Base-by-base conservation (phyloP, 805 yeast species). In the Candida parachauliodes region DNA sequence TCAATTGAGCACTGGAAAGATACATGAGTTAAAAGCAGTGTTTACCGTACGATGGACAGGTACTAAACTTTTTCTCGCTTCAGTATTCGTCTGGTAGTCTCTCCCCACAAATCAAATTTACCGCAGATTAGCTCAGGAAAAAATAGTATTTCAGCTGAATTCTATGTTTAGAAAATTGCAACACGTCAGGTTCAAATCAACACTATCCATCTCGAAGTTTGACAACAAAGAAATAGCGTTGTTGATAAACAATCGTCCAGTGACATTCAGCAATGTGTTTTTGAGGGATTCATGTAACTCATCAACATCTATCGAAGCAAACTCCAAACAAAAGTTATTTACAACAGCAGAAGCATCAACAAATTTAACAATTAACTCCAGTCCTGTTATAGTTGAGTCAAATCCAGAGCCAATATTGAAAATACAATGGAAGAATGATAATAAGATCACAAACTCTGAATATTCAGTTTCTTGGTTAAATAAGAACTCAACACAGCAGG, bases 241-340 rank as follows among this genome's bases (percentile, higher is more conserved):
- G 1, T 32, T 31, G 4, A 40, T 62, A 20, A 39, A 46, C 15
- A 43, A 46, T 6, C 43, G 48, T 16, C 45, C 55, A 8, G 62
- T 70, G 20, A 55, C 64, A 20, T 75, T 63, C 54, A 71, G 63
- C 47, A 76, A 73, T 35, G 57, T 73, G 1, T 82, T 84, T 47
- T 62, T 85, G 14, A 68, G 91, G 50, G 94, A 84, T 49, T 69
- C 87, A 0, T 79, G 87, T 32, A 51, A 55, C 3, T 59, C 75
- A 10, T 45, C 60, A 1, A 42, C 48, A 8, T 76, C 84, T 0
- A 65, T 81, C 4, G 85, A 84, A 45, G 60, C 65, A 3, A 51
- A 57, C 18, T 71, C 85, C 0, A 70, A 72, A 14, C 89, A 83
- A 51, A 83, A 81, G 51, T 51, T 70, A 20, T 79, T 81, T 56